Percentiles rank a stretch among this genome's conserved stretches.
phyloP scores from a whole-genome alignment of 805 yeast species.

The Cyberlindnera euphorbiae region DNA sequence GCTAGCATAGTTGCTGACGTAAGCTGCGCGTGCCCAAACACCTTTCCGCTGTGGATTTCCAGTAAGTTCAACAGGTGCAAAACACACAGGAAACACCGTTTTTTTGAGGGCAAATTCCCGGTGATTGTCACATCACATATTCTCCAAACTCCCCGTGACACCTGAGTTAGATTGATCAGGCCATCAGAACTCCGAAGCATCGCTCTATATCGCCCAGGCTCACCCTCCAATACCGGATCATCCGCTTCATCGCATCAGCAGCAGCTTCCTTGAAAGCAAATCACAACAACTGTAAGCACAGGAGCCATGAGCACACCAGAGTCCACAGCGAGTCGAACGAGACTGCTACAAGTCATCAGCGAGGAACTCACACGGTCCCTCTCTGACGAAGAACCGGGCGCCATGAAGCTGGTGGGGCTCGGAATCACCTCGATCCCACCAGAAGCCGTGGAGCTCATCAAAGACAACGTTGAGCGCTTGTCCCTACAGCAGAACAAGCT shows the following conservation, averaged over 20 bases:
- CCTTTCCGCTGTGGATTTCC: no score
- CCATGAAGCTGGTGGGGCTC: constrained; percentile 35
- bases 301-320: constrained; percentile 25
- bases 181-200: no score
- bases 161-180: no score
- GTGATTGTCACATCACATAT: no score
- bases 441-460: constrained; percentile 33
- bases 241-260: neutral
- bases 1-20: no score
- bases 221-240: no score
- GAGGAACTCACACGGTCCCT: constrained; percentile 22
- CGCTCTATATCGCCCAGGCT: no score
- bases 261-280: neutral
- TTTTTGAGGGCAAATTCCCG: no score
- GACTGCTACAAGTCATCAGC: constrained; percentile 21
- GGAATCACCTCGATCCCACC: constrained; percentile 35
- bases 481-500: constrained; percentile 51
- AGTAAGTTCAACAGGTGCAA: no score
- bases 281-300: neutral
- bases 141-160: no score
- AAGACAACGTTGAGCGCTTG: constrained; percentile 41
- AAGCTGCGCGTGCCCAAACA: no score
- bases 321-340: constrained; percentile 14
- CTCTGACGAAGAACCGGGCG: constrained; percentile 21
- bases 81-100: no score